A percentile compares a stretch with the other conserved stretches of the same genome.
phyloP scores from a whole-genome alignment of 2,329 filamentous ascomycete species.

The Ascochyta rabiei region DNA sequence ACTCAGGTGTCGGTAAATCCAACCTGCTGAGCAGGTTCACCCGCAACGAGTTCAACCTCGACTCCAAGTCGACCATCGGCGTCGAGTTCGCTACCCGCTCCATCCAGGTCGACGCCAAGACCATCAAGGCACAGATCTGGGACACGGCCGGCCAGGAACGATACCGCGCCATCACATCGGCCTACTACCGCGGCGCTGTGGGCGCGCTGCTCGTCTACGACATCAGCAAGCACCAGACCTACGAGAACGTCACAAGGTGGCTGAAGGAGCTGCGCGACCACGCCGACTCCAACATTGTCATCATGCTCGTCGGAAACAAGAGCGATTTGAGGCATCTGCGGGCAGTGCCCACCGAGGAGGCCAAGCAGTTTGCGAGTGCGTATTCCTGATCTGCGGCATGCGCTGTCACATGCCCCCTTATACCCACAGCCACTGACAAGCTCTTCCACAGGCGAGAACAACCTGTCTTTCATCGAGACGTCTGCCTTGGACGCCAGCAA shows the following conservation, averaged over 20 bases:
- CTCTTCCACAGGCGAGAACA: conserved; percentile 78
- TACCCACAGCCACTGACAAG: conserved; percentile 16
- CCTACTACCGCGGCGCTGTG: conserved; percentile 97
- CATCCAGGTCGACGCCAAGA: conserved; percentile 99
- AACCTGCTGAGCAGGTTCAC: conserved; percentile 99
- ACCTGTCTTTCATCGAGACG: conserved; percentile 98
- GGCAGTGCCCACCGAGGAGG: conserved; percentile 96
- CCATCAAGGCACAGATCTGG: conserved; percentile 99
- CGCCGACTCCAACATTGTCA: conserved; percentile 98
- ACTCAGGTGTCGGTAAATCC: conserved; percentile 99
- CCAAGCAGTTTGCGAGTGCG: conserved; percentile 95
- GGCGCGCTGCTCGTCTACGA: conserved; percentile 98
- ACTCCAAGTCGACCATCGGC: conserved; percentile 99
- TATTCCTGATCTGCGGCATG: conserved; percentile 32
- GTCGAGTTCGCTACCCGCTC: conserved; percentile 98
- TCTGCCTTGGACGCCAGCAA: conserved; percentile 98
- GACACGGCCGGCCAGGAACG: conserved; percentile 98
- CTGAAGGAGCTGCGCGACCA: conserved; percentile 98
- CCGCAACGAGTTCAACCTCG: conserved; percentile 99
- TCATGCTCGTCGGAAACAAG: conserved; percentile 99
- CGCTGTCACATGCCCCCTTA: not conserved
- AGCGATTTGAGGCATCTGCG: conserved; percentile 99
- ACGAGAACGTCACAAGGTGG: conserved; percentile 99
- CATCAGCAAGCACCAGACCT: conserved; percentile 99
- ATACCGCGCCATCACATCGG: conserved; percentile 98